phyloP scores from a whole-genome alignment of 2,329 filamentous ascomycete genomes.

The Parastagonospora nodorum region DNA sequence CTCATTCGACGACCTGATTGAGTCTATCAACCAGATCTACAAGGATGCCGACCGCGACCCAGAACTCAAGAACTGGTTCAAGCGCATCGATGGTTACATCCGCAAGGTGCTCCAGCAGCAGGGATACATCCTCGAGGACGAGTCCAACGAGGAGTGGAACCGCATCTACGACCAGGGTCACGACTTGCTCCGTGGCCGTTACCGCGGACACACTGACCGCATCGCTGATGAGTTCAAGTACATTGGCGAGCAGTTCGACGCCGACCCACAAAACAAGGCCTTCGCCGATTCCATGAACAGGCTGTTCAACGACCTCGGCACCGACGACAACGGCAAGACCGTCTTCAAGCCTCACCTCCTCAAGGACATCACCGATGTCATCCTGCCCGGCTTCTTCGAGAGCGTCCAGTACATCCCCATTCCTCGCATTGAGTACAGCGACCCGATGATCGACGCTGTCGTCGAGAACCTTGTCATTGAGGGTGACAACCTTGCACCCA shows the following conservation, averaged over 20 bases:
- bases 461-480: constrained; percentile 95
- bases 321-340: constrained; percentile 81
- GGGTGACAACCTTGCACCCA: constrained; percentile 95
- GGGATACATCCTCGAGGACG: constrained; percentile 86
- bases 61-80: constrained; percentile 91
- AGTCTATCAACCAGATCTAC: constrained; percentile 86
- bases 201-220: constrained; percentile 82
- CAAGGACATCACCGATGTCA: constrained; percentile 85
- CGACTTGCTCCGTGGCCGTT: constrained; percentile 86
- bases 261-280: constrained; percentile 82
- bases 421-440: constrained; percentile 90
- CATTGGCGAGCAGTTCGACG: constrained; percentile 83
- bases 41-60: constrained; percentile 82
- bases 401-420: constrained; percentile 88
- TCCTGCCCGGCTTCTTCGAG: constrained; percentile 82
- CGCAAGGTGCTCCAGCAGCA: constrained; percentile 85
- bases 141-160: constrained; percentile 81
- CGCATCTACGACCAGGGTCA: constrained; percentile 82
- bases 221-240: constrained; percentile 91
- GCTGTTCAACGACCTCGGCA: constrained; percentile 88
- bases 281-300: constrained; percentile 79
- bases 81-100: constrained; percentile 74
- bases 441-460: constrained; percentile 81
- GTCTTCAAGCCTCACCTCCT: constrained; percentile 91
- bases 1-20: constrained; percentile 83